Evolutionary conservation across 2,329 filamentous ascomycete genomes (phyloP).

Genomic region (Periconia sp.): DNA sequence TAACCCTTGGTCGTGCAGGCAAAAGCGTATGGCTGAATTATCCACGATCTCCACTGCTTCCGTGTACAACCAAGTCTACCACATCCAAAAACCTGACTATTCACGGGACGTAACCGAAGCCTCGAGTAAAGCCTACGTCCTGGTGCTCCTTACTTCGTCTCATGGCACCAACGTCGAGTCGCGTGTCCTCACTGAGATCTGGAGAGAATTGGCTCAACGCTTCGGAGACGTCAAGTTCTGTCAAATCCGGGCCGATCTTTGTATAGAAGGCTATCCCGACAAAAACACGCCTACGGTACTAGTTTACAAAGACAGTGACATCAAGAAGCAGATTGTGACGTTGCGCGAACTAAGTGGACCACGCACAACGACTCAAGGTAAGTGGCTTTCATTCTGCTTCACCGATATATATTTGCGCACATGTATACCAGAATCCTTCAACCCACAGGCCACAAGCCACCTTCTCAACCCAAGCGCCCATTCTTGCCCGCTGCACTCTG

Average conservation of each 20-base stretch:
- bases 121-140: constrained; percentile 65
- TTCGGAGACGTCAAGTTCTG: constrained; percentile 98
- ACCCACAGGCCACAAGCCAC: not conserved
- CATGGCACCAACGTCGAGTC: constrained; percentile 83
- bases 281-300: constrained; percentile 92
- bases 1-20: constrained; percentile 40
- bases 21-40: constrained; percentile 85
- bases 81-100: constrained; percentile 92
- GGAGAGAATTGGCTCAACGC: constrained; percentile 78
- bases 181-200: constrained; percentile 78
- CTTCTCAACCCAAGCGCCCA: not conserved
- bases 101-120: constrained; percentile 88
- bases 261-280: constrained; percentile 96
- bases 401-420: too few species aligned
- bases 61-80: constrained; percentile 87
- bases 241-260: constrained; percentile 87
- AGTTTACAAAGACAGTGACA: constrained; percentile 90
- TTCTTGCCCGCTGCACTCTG: not conserved
- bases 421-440: not conserved
- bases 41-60: constrained; percentile 73
- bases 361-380: constrained; percentile 29
- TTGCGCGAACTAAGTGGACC: constrained; percentile 73
- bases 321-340: constrained; percentile 89
- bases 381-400: not conserved
- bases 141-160: constrained; percentile 82